Conservation (phyloP, 192 early-diverging fungal species). For the Entrophospora sp. region DNA sequence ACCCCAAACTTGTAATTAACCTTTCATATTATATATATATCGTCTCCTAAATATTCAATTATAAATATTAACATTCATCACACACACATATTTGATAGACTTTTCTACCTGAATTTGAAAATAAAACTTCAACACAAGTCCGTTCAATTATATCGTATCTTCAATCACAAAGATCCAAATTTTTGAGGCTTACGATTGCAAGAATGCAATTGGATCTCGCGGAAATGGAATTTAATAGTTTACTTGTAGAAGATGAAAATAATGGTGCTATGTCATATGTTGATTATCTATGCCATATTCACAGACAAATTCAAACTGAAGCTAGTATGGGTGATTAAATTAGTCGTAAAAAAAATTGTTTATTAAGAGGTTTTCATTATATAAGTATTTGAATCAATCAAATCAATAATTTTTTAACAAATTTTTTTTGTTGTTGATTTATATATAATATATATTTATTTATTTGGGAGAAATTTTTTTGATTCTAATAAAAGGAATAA, state of each 20-base stretch:
- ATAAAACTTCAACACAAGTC: conserved; percentile 50
- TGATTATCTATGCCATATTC: conserved; percentile 82
- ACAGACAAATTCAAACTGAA: conserved; percentile 77
- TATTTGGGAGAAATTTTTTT: too few species aligned
- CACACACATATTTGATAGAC: conserved; percentile 28
- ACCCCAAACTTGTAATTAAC: conserved; percentile 49
- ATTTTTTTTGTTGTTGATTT: too few species aligned
- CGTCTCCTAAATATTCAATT: too few species aligned
- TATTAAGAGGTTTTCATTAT: too few species aligned
- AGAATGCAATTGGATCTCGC: conserved; percentile 77
- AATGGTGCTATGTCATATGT: conserved; percentile 86
- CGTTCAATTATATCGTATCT: conserved; percentile 55
- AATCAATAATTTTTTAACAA: too few species aligned
- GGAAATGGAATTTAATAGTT: conserved; percentile 70
- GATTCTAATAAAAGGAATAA: too few species aligned
- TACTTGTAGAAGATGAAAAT: conserved; percentile 84
- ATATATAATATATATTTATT: too few species aligned
- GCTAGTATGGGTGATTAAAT: conserved; percentile 30
- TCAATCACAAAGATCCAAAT: conserved; percentile 54
- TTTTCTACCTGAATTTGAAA: conserved; percentile 60
- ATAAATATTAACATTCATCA: background rate
- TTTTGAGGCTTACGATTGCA: conserved; percentile 62
- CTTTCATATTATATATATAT: background rate
- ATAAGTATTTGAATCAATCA: too few species aligned
- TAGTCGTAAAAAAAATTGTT: too few species aligned